A percentile compares a stretch with the other conserved stretches of the same genome.
These are phyloP conservation scores for Salix suchowensis DNA, from an alignment of 345 rosid species.

Conservation along the genomic window DNA sequence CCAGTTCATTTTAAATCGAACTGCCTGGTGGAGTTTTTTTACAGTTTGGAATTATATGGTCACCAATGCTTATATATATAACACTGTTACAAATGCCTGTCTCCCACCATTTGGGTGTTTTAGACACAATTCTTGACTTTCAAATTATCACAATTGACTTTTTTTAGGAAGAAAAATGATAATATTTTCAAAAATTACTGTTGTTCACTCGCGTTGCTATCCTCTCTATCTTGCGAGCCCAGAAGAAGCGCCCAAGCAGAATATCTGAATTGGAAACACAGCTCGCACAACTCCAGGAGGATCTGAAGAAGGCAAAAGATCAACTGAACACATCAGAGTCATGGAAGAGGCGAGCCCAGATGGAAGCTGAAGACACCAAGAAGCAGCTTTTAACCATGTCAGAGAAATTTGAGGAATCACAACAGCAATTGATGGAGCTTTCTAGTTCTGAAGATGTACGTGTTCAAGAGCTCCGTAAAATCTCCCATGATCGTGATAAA, in stretches of 20 bases:
- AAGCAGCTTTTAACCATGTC: slow-evolving; percentile 48
- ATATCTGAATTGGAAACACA: slow-evolving; percentile 63
- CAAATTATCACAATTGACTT: no score
- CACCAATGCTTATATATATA: background rate
- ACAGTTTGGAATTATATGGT: background rate
- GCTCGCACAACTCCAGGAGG: slow-evolving; percentile 70
- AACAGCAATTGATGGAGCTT: slow-evolving; percentile 60
- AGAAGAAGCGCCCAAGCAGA: slow-evolving; percentile 53
- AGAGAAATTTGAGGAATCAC: slow-evolving; percentile 52
- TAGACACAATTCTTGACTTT: no score
- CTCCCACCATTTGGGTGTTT: no score
- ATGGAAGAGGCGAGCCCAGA: slow-evolving; percentile 55
- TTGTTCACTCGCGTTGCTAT: background rate
- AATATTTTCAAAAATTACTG: no score
- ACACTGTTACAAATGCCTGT: no score
- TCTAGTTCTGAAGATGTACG: slow-evolving; percentile 67
- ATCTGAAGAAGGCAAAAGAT: slow-evolving; percentile 71
- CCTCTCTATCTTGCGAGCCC: background rate
- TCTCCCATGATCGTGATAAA: slow-evolving; percentile 75
- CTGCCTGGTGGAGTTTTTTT: background rate
- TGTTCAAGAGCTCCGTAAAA: slow-evolving; percentile 59
- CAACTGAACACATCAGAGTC: slow-evolving; percentile 63
- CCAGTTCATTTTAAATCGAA: no score
- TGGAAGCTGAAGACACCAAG: slow-evolving; percentile 72
- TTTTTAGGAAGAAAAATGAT: no score